These are phyloP conservation scores for Ziziphus jujuba DNA, from an alignment of 306 rosid species.

Conservation along the genomic window DNA sequence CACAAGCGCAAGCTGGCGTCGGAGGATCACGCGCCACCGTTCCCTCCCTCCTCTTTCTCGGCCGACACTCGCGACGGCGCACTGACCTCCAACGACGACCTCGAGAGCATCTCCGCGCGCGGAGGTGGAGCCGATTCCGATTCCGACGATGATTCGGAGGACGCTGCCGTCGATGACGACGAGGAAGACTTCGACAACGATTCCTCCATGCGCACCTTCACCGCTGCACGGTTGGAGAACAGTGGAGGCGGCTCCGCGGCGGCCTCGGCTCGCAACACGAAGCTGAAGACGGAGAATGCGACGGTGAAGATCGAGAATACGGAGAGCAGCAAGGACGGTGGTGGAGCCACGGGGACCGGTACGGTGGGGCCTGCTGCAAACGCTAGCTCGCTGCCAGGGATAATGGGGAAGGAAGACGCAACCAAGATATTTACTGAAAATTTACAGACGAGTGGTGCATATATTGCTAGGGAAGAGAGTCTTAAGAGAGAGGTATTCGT, in stretches of 20 bases:
- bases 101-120: conserved; percentile 92
- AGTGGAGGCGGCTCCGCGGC: conserved; percentile 29
- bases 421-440: conserved; percentile 84
- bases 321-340: conserved; percentile 57
- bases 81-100: conserved; percentile 85
- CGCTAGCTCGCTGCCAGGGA: conserved; percentile 51
- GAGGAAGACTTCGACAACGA: conserved; percentile 71
- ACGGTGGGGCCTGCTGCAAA: conserved; percentile 25
- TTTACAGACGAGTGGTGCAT: conserved; percentile 95
- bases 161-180: conserved; percentile 61
- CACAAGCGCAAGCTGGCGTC: conserved; percentile 82
- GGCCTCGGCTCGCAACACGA: conserved; percentile 56
- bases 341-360: conserved; percentile 33
- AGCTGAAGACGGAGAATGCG: conserved; percentile 64
- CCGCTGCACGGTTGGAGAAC: conserved; percentile 69
- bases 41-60: conserved; percentile 88
- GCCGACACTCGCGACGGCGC: conserved; percentile 96
- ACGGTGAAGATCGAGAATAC: conserved; percentile 64
- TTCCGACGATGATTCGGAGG: conserved; percentile 86
- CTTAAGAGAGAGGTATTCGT: conserved; percentile 82
- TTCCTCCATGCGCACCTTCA: conserved; percentile 89
- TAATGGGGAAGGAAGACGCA: conserved; percentile 78
- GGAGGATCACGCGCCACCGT: conserved; percentile 87
- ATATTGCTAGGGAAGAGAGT: conserved; percentile 85
- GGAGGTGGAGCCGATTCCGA: conserved; percentile 72